Conservation (phyloP, 1,284 basidiomycete species). For the Tetrapyrgos nigripes region DNA sequence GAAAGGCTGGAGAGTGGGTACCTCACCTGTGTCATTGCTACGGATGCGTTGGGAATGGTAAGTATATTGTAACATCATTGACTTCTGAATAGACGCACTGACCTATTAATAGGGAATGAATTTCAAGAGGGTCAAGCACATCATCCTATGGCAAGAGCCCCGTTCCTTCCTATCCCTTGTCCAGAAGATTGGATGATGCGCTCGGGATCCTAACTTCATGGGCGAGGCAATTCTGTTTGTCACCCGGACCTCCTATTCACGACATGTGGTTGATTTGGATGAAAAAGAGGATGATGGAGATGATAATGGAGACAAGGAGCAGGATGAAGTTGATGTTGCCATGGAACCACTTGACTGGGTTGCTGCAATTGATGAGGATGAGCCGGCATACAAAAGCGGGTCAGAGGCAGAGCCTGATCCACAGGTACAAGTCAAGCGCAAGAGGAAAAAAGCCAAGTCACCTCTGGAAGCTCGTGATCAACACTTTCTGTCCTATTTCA, state of each 20-base stretch:
- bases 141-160: slow-evolving; percentile 6
- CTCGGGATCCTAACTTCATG: not conserved
- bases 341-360: not conserved
- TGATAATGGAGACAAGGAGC: not conserved
- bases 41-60: slow-evolving; percentile 5
- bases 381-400: not conserved
- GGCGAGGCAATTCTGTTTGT: slow-evolving; percentile 8
- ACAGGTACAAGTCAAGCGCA: not conserved
- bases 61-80: not conserved
- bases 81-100: not conserved
- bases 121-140: not conserved
- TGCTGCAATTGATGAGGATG: slow-evolving; percentile 1
- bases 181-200: slow-evolving; percentile 12
- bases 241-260: slow-evolving; percentile 1
- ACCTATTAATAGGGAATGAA: slow-evolving; percentile 1
- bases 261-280: not conserved
- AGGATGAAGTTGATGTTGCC: no score
- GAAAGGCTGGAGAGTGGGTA: not conserved
- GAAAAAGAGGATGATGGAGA: not conserved
- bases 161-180: slow-evolving; percentile 3
- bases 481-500: slow-evolving; percentile 16
- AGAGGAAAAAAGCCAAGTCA: not conserved
- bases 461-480: slow-evolving; percentile 14
- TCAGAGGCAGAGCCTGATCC: not conserved
- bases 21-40: not conserved